These are phyloP conservation scores for Candida ulmi DNA, from an alignment of 805 yeast species.

Conservation along the genomic window DNA sequence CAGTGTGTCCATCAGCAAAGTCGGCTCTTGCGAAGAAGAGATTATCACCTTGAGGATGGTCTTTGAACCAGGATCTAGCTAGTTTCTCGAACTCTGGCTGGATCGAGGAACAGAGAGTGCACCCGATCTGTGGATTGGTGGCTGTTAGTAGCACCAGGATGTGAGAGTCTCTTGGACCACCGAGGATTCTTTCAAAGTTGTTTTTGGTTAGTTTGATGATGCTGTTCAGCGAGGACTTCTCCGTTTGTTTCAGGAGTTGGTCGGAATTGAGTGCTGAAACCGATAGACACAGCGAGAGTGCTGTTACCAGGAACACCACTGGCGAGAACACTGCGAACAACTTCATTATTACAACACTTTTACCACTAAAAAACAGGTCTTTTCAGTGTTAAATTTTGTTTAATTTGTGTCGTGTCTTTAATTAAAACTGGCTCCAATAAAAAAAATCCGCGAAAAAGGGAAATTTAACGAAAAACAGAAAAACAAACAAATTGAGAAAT, in stretches of 20 bases:
- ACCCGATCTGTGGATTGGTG: constrained; percentile 64
- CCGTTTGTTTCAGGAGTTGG: constrained; percentile 22
- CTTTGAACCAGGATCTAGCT: constrained; percentile 58
- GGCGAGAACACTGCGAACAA: too few species aligned
- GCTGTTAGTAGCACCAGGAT: constrained; percentile 73
- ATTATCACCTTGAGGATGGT: constrained; percentile 49
- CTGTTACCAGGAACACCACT: too few species aligned
- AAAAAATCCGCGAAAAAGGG: too few species aligned
- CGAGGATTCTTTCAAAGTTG: constrained; percentile 51
- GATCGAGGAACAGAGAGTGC: constrained; percentile 66
- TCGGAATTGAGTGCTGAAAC: constrained; percentile 11
- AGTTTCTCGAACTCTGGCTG: constrained; percentile 58
- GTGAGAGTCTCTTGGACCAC: constrained; percentile 63
- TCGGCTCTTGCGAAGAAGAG: constrained; percentile 75
- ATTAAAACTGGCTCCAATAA: too few species aligned
- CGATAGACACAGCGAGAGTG: background rate
- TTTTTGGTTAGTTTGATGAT: constrained; percentile 49
- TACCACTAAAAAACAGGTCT: too few species aligned
- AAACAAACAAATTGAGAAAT: too few species aligned
- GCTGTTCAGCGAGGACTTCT: constrained; percentile 25
- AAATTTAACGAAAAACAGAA: too few species aligned
- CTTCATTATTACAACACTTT: too few species aligned
- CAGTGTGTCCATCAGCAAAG: constrained; percentile 48
- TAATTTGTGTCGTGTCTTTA: too few species aligned
- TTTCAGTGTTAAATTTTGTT: too few species aligned